Conservation (phyloP, 768 basidiomycete genomes). For the Psilocybe azurescens region DNA sequence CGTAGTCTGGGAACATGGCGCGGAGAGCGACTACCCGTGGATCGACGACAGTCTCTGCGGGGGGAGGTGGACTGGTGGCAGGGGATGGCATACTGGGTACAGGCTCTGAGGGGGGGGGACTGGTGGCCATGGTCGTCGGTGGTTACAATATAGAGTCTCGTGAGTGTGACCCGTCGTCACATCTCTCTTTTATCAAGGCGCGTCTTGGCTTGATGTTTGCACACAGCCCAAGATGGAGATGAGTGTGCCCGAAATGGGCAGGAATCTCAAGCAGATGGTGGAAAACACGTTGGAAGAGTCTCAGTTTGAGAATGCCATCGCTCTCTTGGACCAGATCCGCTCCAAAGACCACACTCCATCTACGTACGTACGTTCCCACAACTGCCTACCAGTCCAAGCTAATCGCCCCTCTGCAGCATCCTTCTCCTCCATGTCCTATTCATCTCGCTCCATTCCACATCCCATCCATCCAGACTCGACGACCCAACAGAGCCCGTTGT, state of each 20-base stretch:
- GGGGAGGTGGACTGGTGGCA: neutral
- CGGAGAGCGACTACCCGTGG: constrained; percentile 59
- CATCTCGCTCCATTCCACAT: constrained; percentile 67
- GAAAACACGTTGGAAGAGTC: constrained; percentile 81
- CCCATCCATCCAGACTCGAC: constrained; percentile 23
- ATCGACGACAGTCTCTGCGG: constrained; percentile 37
- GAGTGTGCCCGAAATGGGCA: constrained; percentile 33
- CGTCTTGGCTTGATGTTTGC: neutral
- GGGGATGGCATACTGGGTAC: neutral
- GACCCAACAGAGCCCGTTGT: constrained; percentile 24
- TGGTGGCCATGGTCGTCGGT: neutral
- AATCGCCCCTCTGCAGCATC: constrained; percentile 41
- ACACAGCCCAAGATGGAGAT: neutral
- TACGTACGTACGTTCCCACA: constrained; percentile 41
- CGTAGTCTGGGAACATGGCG: constrained; percentile 83
- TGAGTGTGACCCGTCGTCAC: constrained; percentile 23
- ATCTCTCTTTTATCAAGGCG: constrained; percentile 1
- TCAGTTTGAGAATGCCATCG: constrained; percentile 73
- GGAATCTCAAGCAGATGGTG: constrained; percentile 47
- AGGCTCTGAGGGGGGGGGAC: constrained; percentile 1
- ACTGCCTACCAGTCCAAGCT: constrained; percentile 1
- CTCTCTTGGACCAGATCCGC: constrained; percentile 65
- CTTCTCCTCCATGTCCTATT: constrained; percentile 74
- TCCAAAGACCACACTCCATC: constrained; percentile 62
- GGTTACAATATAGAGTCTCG: constrained; percentile 11